phyloP scores from a whole-genome alignment of 257 asterid genomes.

The Przewalskia tangutica region DNA sequence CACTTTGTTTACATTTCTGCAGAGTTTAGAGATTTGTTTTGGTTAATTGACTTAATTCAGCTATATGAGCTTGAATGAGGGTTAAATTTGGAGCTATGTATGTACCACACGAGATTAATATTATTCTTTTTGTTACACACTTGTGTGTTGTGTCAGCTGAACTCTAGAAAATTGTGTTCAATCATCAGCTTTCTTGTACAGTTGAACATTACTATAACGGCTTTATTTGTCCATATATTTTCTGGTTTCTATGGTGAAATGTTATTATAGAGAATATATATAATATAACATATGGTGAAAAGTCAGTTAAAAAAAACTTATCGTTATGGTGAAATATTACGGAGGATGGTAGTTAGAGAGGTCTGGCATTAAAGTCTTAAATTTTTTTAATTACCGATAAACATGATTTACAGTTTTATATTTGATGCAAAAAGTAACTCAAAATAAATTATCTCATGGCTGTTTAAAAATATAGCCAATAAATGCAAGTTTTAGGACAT shows the following conservation, averaged over 20 bases:
- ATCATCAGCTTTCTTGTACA: background rate
- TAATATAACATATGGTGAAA: no score
- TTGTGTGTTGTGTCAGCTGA: background rate
- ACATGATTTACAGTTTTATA: no score
- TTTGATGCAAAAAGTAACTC: background rate
- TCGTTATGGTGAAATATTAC: no score
- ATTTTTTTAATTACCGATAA: no score
- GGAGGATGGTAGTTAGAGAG: no score
- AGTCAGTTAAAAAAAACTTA: no score
- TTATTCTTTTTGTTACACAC: conserved; percentile 2
- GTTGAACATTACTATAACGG: no score
- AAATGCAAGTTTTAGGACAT: no score
- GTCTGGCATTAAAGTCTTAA: no score
- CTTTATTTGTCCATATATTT: no score
- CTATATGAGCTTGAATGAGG: background rate
- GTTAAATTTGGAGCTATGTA: background rate
- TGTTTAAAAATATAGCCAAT: background rate
- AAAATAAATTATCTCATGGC: background rate
- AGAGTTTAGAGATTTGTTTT: background rate
- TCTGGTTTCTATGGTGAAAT: no score
- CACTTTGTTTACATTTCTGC: background rate
- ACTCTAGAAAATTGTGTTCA: background rate
- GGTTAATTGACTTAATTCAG: background rate
- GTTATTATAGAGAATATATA: no score
- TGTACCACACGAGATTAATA: background rate